Conservation (phyloP, 495 filamentous ascomycete species). For the Parmelia sp. region DNA sequence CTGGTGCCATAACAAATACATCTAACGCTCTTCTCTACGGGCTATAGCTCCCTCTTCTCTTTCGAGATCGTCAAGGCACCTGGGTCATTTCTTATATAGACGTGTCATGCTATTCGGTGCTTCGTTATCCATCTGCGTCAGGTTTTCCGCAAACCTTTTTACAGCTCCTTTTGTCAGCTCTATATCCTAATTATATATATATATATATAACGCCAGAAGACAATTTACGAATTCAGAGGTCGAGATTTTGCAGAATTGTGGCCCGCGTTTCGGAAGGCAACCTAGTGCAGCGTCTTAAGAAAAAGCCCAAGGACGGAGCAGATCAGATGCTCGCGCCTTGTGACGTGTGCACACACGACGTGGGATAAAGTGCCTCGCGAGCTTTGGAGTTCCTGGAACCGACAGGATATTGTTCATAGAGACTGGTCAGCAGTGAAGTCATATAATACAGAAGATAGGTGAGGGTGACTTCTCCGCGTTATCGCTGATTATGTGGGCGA, state of each 20-base stretch:
- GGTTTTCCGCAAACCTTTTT: too few relatives aligned
- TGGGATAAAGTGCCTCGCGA: not conserved
- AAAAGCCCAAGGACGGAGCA: not conserved
- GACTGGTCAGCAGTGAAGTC: not conserved
- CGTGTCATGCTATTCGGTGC: too few relatives aligned
- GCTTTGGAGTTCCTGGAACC: not conserved
- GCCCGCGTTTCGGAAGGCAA: not conserved
- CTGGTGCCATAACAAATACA: too few relatives aligned
- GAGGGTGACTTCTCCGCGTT: not conserved
- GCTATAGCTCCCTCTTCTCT: too few relatives aligned
- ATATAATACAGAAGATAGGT: not conserved
- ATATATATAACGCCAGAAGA: too few relatives aligned
- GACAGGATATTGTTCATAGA: not conserved
- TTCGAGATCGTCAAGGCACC: too few relatives aligned
- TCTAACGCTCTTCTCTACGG: not conserved
- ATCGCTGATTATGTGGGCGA: not conserved
- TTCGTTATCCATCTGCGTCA: too few relatives aligned
- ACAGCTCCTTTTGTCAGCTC: too few relatives aligned
- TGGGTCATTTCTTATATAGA: too few relatives aligned
- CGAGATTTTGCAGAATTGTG: not conserved
- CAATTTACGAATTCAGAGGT: too few relatives aligned
- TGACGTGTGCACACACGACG: not conserved
- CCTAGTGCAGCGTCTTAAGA: not conserved
- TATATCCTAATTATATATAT: too few relatives aligned
- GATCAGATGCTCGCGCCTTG: not conserved